Base-by-base conservation (phyloP, 768 basidiomycete genomes). In the Rhizopogon salebrosus region DNA sequence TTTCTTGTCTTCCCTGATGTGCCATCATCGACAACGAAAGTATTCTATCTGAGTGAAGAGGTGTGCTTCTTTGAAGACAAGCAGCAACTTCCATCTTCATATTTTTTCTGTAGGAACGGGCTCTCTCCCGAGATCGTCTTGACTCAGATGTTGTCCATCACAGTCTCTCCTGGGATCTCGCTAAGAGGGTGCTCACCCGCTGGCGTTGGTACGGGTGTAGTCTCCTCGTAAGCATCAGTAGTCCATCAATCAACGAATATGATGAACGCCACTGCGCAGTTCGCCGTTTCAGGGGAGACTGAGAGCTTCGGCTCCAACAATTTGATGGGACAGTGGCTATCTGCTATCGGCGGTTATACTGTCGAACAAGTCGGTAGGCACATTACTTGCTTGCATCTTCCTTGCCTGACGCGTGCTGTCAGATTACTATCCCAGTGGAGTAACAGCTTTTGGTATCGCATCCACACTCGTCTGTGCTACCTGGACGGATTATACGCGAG, bases 121-220 rank as follows among this genome's bases (percentile, higher is more conserved):
- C 67, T 10, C 62, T 85, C 18, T 77, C 83, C 1, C 72, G 66
- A 48, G 61, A 72, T n/a, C 80, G 84, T 34, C 64, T 85, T 8
- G 67, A 68, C 37, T 68, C 73, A 23, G 75, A 78, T 57, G 70
- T 75, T 6, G 64, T 64, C 39, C 72, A 70, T 46, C 70, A 66
- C 18, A 68, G 73, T 9, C 70, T 82, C 4, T 76, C 78, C 8
- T 80, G 76, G 77, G 64, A 60, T 52, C 57, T 81, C 1, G 68
- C 69, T 4, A 73, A 73, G 48, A 72, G 79, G 48, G 66, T 86
- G 39, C 70, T 86, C 23, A 68, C 75, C 23, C 72, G 78, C 7
- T 87, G 85, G 85, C 69, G 84, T 48, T 85, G 82, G 79, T 86
- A 86, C 59, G 84, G 69, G 3, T 85, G 83, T 59, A 85, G 83